These are phyloP conservation scores for Rostrohypoxylon terebratum DNA, from an alignment of 495 filamentous ascomycete species.

Conservation along the genomic window DNA sequence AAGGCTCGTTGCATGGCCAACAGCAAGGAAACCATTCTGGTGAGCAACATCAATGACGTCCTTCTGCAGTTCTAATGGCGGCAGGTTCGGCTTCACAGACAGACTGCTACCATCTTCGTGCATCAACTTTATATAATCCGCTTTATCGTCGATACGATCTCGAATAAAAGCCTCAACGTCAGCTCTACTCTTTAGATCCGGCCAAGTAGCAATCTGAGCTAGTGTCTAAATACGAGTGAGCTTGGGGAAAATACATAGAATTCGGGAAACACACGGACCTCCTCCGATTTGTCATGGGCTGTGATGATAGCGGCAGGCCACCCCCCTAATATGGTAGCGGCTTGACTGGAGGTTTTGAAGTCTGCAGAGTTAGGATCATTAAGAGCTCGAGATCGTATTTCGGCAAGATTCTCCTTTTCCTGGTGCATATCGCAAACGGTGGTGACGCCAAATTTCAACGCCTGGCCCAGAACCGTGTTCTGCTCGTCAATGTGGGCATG, in stretches of 20 bases:
- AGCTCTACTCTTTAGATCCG: slow-evolving; percentile 13
- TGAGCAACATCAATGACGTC: slow-evolving; percentile 24
- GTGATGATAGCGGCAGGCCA: slow-evolving; percentile 30
- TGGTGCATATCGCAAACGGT: slow-evolving; percentile 43
- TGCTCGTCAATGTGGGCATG: slow-evolving; percentile 27
- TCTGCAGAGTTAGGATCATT: slow-evolving; percentile 28
- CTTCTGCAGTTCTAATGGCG: slow-evolving; percentile 24
- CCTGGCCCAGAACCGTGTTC: slow-evolving; percentile 9
- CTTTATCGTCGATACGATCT: slow-evolving; percentile 33
- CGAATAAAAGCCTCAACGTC: slow-evolving; percentile 24
- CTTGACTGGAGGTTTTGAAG: slow-evolving; percentile 29
- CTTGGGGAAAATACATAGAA: background rate
- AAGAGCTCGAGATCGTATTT: slow-evolving; percentile 16
- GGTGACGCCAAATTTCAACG: slow-evolving; percentile 34
- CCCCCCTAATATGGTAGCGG: slow-evolving; percentile 30
- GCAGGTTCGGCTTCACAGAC: slow-evolving; percentile 20
- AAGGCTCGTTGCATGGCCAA: slow-evolving; percentile 28
- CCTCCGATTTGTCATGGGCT: slow-evolving; percentile 21
- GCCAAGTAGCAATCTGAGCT: slow-evolving; percentile 14
- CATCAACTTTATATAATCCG: slow-evolving; percentile 37
- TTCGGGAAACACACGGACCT: background rate
- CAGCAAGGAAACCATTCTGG: slow-evolving; percentile 25
- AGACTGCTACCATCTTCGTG: slow-evolving; percentile 36
- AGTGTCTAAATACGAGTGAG: slow-evolving; percentile 17
- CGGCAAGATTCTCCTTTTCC: slow-evolving; percentile 20